Conservation (phyloP, 306 rosid species). For the Corylus avellana region DNA sequence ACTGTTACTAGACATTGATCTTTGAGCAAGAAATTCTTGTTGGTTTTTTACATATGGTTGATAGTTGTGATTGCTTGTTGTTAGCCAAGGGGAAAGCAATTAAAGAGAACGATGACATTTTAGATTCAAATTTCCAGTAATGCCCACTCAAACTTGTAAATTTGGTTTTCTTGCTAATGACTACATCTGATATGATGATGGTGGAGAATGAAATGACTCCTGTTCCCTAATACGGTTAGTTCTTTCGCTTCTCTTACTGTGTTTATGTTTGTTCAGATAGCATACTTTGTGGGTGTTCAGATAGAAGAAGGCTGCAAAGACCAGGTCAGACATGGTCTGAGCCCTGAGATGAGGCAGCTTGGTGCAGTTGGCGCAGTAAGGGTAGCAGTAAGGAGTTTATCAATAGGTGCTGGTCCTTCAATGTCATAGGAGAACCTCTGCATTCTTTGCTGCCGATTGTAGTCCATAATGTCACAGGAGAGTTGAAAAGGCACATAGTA, state of each 20-base stretch:
- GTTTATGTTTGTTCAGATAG: conserved; percentile 60
- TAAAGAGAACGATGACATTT: not conserved
- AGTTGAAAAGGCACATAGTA: conserved; percentile 34
- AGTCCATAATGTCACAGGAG: not conserved
- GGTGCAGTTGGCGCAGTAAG: conserved; percentile 81
- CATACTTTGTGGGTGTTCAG: conserved; percentile 85
- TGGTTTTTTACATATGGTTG: not conserved
- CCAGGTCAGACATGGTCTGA: conserved; percentile 48
- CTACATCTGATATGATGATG: not conserved
- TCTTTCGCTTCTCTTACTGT: conserved; percentile 15
- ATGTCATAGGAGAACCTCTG: conserved; percentile 25
- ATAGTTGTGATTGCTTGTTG: too few relatives aligned
- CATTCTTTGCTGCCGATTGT: conserved; percentile 12
- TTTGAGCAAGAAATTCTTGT: not conserved
- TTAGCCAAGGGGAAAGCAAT: not conserved
- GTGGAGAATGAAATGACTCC: not conserved
- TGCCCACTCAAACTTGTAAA: not conserved
- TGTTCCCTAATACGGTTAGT: not conserved
- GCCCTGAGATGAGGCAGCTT: conserved; percentile 77
- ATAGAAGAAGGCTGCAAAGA: conserved; percentile 59
- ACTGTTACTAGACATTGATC: not conserved
- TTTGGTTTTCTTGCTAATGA: not conserved
- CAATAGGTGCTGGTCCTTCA: conserved; percentile 70
- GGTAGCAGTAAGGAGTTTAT: conserved; percentile 81
- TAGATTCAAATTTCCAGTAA: not conserved